A percentile compares a stretch with the other conserved stretches of the same genome.
phyloP scores from a whole-genome alignment of 2,329 filamentous ascomycete genomes.

The Diaporthe australafricana region DNA sequence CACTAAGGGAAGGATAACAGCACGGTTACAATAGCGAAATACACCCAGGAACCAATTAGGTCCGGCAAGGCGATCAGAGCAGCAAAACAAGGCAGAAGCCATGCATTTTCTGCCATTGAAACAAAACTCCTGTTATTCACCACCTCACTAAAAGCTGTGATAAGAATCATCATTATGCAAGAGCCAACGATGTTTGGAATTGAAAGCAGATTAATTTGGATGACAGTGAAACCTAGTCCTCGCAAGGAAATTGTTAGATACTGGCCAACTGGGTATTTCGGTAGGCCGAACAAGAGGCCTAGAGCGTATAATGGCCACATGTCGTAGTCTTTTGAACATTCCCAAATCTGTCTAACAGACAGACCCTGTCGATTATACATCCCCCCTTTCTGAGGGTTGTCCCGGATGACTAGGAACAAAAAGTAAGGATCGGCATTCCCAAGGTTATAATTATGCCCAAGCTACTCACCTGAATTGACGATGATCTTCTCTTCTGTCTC shows the following conservation, averaged over 20 bases:
- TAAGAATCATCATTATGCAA: constrained; percentile 52
- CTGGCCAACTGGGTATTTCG: constrained; percentile 53
- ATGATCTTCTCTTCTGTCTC: constrained; percentile 62
- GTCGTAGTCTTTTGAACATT: constrained; percentile 49
- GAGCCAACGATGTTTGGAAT: constrained; percentile 51
- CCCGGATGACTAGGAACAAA: constrained; percentile 53
- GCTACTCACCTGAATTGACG: constrained; percentile 53
- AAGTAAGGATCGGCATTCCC: not conserved
- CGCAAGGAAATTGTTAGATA: constrained; percentile 66
- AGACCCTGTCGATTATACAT: constrained; percentile 68
- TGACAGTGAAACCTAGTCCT: constrained; percentile 60
- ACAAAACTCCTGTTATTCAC: constrained; percentile 55
- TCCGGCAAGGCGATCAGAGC: constrained; percentile 2
- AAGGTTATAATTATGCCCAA: not conserved
- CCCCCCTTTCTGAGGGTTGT: constrained; percentile 64
- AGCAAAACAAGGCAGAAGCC: constrained; percentile 62
- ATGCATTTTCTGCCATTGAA: constrained; percentile 58
- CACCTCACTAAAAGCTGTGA: constrained; percentile 58
- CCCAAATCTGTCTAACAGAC: constrained; percentile 42
- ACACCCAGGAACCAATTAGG: constrained; percentile 6
- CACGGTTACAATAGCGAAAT: constrained; percentile 17
- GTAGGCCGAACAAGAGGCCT: constrained; percentile 59
- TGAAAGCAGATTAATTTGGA: constrained; percentile 65
- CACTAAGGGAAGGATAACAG: constrained; percentile 4
- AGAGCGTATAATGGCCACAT: constrained; percentile 67